Conservation (phyloP, 2,329 filamentous ascomycete species). For the Fusarium camptoceras region DNA sequence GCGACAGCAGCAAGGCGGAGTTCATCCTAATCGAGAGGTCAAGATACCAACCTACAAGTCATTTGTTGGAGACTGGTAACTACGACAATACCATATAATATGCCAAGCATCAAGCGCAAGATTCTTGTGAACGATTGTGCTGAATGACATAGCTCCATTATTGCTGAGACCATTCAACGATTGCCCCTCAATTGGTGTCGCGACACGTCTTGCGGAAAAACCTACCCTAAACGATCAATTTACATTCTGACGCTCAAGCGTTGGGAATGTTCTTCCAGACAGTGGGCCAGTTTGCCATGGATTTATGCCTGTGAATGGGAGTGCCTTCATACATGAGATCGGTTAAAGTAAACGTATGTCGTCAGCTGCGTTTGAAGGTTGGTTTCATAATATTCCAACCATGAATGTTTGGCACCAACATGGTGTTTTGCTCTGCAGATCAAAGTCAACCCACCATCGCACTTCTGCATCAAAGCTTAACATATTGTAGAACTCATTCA, state of each 20-base stretch:
- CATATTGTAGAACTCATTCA: background rate
- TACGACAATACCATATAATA: fast-evolving
- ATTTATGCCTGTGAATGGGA: background rate
- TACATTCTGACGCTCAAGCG: too few relatives aligned
- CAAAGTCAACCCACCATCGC: too few relatives aligned
- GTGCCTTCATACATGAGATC: too few relatives aligned
- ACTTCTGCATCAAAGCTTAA: too few relatives aligned
- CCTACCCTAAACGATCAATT: background rate
- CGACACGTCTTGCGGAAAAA: background rate
- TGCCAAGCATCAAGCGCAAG: background rate
- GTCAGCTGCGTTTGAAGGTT: too few relatives aligned
- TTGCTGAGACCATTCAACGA: background rate
- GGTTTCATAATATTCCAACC: too few relatives aligned
- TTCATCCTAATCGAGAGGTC: background rate
- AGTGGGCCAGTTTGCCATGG: fast-evolving
- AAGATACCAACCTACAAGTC: slow-evolving; percentile 4
- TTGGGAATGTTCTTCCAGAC: fast-evolving
- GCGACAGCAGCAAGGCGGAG: background rate
- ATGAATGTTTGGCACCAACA: too few relatives aligned
- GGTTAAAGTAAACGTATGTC: too few relatives aligned
- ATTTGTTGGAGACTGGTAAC: slow-evolving; percentile 10
- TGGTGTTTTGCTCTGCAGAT: too few relatives aligned
- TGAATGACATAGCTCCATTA: background rate
- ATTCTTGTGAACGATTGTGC: too few relatives aligned
- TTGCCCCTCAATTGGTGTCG: background rate